Conservation (phyloP, 2,329 filamentous ascomycete species). For the Fusarium gaditjirri region DNA sequence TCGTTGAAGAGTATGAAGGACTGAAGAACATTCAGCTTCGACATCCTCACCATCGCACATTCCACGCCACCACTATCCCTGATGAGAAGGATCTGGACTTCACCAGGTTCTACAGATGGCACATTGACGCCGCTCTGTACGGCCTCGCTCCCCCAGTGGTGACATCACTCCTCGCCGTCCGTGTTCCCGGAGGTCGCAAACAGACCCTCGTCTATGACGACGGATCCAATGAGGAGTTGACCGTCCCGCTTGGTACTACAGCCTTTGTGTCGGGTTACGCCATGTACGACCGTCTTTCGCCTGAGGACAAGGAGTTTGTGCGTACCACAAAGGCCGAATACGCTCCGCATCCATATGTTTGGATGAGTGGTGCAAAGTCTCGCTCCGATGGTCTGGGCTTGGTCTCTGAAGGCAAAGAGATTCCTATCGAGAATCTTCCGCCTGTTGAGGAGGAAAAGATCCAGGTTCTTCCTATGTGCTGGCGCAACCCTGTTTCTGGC, state of each 20-base stretch:
- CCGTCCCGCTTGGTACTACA: constrained; percentile 79
- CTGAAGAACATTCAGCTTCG: constrained; percentile 73
- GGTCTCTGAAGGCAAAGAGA: constrained; percentile 72
- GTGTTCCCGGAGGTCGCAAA: constrained; percentile 72
- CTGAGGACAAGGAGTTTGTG: constrained; percentile 74
- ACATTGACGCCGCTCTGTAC: constrained; percentile 83
- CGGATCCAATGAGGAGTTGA: constrained; percentile 71
- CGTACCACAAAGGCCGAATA: constrained; percentile 77
- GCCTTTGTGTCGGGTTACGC: constrained; percentile 78
- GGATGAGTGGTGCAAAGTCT: constrained; percentile 78
- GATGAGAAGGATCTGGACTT: constrained; percentile 59
- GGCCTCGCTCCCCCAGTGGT: constrained; percentile 78
- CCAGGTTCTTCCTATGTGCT: constrained; percentile 79
- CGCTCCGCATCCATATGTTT: constrained; percentile 82
- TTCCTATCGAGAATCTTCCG: constrained; percentile 69
- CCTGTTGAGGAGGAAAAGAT: constrained; percentile 73
- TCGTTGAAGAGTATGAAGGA: constrained; percentile 75
- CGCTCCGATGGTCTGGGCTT: constrained; percentile 77
- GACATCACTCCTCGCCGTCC: constrained; percentile 78
- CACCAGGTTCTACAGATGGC: constrained; percentile 78
- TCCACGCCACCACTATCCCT: constrained; percentile 74
- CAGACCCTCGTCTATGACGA: constrained; percentile 81
- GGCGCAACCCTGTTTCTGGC: constrained; percentile 79
- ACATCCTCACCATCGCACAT: constrained; percentile 82
- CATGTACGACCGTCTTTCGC: constrained; percentile 75